Base-by-base conservation (phyloP, 2,329 filamentous ascomycete genomes). In the Thelonectria rubi region DNA sequence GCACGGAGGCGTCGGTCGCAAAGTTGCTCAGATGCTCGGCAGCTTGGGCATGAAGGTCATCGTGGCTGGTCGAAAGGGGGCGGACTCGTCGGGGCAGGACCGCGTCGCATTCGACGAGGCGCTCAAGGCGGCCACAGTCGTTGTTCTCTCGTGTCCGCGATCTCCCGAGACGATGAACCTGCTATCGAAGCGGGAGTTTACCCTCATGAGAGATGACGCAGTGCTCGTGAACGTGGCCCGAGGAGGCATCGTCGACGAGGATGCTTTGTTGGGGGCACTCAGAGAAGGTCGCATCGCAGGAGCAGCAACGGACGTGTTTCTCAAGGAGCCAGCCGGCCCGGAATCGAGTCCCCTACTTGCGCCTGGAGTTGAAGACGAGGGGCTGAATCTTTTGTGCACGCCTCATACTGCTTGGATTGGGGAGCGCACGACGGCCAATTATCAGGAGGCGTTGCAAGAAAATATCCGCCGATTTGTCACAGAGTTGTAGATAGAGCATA, bases 1-100 rank as follows among this genome's bases (percentile, higher is more conserved):
- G 9, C 69, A 73, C 40, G 72, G 72, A 3, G 64, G 63, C 15
- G 62, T 69, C 17, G 72, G 72, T 5, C 66, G 68, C 21, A 60
- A 65, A 15, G 62, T 73, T 18, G 69, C 63, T 3, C 45, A 63
- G n/a, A 43, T 74, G 40, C 67, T 67, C 12, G 39, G 53, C 2
- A 55, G 57, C 4, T 56, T 74, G 24, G 43, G 52, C 2, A 55
- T 55, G 52, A 55, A 40, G 34, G 43, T 55, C 20, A 40, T 48
- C 5, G 43, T 55, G 17, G 43, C 52, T 15, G 52, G 42, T n/a
- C 52, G 52, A 30, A 55, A 55, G 15, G 52, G 52, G 18, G 7
- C 40, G 9, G n/a, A 45, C 6, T 17, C 30, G 21, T 17, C 21
- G 18, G 11, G n/a, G 1, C 30, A 40, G 10, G 42, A 42, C 17